Percentiles rank a stretch among this genome's conserved stretches.
Conservation (phyloP, 2,329 filamentous ascomycete species). For the Phoma sp. region DNA sequence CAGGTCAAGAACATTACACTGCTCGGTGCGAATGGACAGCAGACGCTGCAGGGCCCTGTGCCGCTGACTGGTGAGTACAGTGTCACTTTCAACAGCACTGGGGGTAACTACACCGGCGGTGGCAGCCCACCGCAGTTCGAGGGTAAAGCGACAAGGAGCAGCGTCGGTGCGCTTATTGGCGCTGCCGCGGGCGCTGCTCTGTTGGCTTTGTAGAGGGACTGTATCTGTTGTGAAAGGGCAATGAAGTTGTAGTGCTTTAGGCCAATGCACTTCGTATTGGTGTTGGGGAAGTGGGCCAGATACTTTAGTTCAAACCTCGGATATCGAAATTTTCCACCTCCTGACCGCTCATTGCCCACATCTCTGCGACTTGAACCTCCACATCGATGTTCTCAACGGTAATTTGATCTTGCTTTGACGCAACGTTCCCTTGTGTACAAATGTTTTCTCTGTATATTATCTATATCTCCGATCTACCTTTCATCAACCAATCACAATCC, state of each 20-base stretch:
- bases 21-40: conserved; percentile 44
- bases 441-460: not conserved
- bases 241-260: not conserved
- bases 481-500: conserved; percentile 15
- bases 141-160: conserved; percentile 3
- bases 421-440: too few relatives aligned
- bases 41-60: conserved; percentile 61
- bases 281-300: not conserved
- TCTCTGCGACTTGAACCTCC: not conserved
- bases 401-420: too few relatives aligned
- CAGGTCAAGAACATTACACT: conserved; percentile 38
- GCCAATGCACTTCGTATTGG: not conserved
- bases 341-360: not conserved
- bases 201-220: conserved; percentile 1
- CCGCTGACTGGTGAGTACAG: conserved; percentile 24
- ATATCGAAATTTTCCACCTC: not conserved
- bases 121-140: conserved; percentile 17
- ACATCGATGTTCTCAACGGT: too few relatives aligned
- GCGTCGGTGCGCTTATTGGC: conserved; percentile 7
- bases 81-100: conserved; percentile 16
- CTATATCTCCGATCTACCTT: not conserved
- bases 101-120: conserved; percentile 4
- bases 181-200: conserved; percentile 4
- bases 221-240: too few relatives aligned
- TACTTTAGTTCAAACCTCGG: not conserved